phyloP scores from a whole-genome alignment of 805 yeast genomes.

The Huiozyma naganishii region DNA sequence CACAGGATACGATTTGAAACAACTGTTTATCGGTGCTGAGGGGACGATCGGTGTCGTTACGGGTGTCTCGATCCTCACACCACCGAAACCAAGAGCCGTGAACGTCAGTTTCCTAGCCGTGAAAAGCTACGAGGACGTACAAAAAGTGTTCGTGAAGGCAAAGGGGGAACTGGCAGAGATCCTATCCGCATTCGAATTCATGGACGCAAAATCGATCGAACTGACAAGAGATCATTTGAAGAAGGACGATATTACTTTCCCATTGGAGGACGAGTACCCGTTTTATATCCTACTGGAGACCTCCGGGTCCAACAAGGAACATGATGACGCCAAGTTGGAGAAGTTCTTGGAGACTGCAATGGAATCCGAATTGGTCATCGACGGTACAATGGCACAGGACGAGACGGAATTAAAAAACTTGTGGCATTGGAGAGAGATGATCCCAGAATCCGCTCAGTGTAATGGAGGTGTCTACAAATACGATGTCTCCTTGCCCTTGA shows the following conservation, averaged over 20 bases:
- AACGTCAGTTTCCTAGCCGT: conserved; percentile 86
- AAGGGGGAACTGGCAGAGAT: conserved; percentile 73
- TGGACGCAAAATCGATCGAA: conserved; percentile 66
- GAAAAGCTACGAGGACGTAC: conserved; percentile 73
- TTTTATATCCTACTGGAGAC: conserved; percentile 90
- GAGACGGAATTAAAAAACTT: conserved; percentile 72
- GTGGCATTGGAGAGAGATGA: conserved; percentile 94
- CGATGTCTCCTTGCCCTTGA: conserved; percentile 85
- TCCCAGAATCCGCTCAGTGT: conserved; percentile 78
- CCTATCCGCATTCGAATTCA: conserved; percentile 85
- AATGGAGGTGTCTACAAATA: conserved; percentile 95
- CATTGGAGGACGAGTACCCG: conserved; percentile 75
- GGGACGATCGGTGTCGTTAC: conserved; percentile 89
- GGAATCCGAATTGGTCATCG: conserved; percentile 77
- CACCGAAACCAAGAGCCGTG: conserved; percentile 73
- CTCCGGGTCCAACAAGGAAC: conserved; percentile 88
- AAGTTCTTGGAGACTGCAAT: conserved; percentile 70
- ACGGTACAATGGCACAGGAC: conserved; percentile 94
- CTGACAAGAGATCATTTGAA: conserved; percentile 49
- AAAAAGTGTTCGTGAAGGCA: conserved; percentile 67
- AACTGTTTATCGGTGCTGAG: conserved; percentile 85
- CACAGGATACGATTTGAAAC: conserved; percentile 90
- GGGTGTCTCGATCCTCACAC: conserved; percentile 81
- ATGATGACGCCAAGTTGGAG: conserved; percentile 85
- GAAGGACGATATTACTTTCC: conserved; percentile 37